Base-by-base conservation (phyloP, 2,329 filamentous ascomycete genomes). In the Dactylonectria estremocensis region DNA sequence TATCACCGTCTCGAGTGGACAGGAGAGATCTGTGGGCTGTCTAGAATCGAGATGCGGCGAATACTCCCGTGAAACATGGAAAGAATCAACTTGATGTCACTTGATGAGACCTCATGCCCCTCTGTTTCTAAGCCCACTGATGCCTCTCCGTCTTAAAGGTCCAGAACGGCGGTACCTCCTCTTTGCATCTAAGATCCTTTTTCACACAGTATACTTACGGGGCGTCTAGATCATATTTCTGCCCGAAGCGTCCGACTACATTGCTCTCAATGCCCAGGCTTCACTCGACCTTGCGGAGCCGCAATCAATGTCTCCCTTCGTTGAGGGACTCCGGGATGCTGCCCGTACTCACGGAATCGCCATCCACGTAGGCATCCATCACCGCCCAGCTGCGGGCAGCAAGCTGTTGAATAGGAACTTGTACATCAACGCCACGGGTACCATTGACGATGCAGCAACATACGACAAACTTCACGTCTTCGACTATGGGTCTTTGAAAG, bases 391-490 rank as follows among this genome's bases (percentile, higher is more conserved):
- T 11, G 43, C 62, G 2, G 67, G 65, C 80, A 18, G 64, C 45
- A 77, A 72, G 58, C 82, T 89, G 50, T 81, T 85, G 73, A 89
- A 89, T 82, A 83, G 86, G 49, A 84, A 85, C 52, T 76, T 90
- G 69, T 88, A 85, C 80, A 88, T 89, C 70, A 74, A 80, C 43
- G 74, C 82, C 5, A 74, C 79, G 28, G 87, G 87, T 18, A 61
- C 70, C 45, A 79, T 89, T 37, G 74, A 80, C 49, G 77, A 83
- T 2, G 70, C 80, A 6, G 78, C 77, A 1, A 79, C 81, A 20
- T 98, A 98, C 82, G 92, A 97, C 80, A 98, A 98, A 80, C 83
- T 97, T 35, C 95, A 98, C 79, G 87, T 98, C 14, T 98, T 98
- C 81, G 94, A 98, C 80, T 88, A 88, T 72, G 86, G 83, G 14